A percentile compares a stretch with the other conserved stretches of the same genome.
Conservation (phyloP, 2,329 filamentous ascomycete species). For the Colletotrichum sp. region DNA sequence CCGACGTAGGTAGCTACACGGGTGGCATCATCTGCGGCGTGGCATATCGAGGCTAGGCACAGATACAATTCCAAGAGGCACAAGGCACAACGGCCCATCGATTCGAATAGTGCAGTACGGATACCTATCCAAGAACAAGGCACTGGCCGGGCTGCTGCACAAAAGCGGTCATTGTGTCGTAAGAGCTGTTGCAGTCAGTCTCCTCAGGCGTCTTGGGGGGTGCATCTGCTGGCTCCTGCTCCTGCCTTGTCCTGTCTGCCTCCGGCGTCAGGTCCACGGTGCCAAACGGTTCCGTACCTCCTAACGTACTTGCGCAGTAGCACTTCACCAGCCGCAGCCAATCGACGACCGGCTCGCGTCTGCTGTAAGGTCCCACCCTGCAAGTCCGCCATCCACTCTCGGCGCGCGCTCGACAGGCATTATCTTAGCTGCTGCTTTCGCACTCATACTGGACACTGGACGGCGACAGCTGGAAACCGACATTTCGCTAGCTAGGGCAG, state of each 20-base stretch:
- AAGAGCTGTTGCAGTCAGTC: neutral
- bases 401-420: conserved; percentile 7
- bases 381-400: neutral
- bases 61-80: neutral
- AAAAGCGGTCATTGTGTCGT: conserved; percentile 11
- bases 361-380: neutral
- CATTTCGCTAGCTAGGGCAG: neutral
- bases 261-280: neutral
- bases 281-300: neutral
- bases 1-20: neutral
- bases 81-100: neutral
- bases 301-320: neutral
- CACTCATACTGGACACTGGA: neutral
- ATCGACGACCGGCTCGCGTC: neutral
- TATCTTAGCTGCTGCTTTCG: neutral
- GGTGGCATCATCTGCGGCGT: neutral
- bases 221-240: neutral
- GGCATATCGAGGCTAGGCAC: neutral
- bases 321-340: neutral
- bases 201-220: neutral
- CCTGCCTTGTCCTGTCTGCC: neutral
- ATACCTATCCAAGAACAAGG: neutral
- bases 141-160: neutral
- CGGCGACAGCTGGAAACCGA: neutral
- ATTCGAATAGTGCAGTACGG: neutral